Evolutionary conservation across 345 rosid genomes (phyloP).

Genomic region (Eucalyptus urophylla): DNA sequence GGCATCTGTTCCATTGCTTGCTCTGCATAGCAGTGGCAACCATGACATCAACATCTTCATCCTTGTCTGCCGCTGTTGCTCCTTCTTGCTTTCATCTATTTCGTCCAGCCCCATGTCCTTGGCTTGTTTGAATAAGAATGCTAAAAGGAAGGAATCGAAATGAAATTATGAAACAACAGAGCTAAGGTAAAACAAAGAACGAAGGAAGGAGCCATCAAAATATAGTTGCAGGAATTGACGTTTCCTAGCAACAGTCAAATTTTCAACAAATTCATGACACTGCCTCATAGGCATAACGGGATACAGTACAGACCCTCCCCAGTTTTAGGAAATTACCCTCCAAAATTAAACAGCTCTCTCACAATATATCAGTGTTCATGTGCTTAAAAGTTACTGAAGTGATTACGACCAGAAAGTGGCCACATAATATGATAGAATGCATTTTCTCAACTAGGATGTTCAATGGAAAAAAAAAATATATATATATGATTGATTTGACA

Average conservation of each 20-base stretch:
- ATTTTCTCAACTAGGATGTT: background rate
- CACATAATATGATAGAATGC: background rate
- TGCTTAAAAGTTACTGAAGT: background rate
- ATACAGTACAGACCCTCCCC: background rate
- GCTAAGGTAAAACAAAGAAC: background rate
- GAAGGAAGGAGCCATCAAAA: background rate
- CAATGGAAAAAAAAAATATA: background rate
- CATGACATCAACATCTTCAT: slow-evolving; percentile 61
- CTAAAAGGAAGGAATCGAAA: slow-evolving; percentile 7
- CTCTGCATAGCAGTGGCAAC: slow-evolving; percentile 74
- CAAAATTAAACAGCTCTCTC: background rate
- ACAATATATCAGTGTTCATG: background rate
- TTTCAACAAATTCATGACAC: background rate
- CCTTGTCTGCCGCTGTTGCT: slow-evolving; percentile 20
- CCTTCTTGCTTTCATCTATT: slow-evolving; percentile 19
- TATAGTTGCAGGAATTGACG: background rate
- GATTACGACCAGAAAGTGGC: background rate
- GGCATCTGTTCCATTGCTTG: slow-evolving; percentile 54
- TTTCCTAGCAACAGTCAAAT: background rate
- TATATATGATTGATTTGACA: background rate
- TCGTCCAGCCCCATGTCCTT: slow-evolving; percentile 24
- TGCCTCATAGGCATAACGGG: background rate
- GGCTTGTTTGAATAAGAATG: slow-evolving; percentile 65
- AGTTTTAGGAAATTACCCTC: background rate
- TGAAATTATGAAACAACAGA: background rate